Conservation (phyloP, 2,329 filamentous ascomycete species). For the Phaeosphaeria sp. region DNA sequence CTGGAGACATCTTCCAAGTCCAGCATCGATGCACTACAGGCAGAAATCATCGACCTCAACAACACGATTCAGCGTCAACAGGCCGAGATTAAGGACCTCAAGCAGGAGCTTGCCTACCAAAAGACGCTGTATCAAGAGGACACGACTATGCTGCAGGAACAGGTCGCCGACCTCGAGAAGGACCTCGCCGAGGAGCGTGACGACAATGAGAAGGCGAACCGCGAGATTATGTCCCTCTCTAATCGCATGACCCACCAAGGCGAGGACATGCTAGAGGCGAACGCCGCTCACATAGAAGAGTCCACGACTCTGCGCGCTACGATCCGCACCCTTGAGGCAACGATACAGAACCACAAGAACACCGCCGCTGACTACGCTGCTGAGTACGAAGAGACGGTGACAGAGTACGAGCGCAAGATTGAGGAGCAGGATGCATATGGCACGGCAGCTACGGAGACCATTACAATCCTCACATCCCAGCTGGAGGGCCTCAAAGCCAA, state of each 20-base stretch:
- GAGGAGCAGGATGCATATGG: slow-evolving; percentile 45
- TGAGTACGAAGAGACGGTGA: slow-evolving; percentile 34
- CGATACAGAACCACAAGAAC: slow-evolving; percentile 45
- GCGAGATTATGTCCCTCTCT: slow-evolving; percentile 37
- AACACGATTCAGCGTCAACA: slow-evolving; percentile 49
- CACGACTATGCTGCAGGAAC: slow-evolving; percentile 30
- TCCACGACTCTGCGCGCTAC: slow-evolving; percentile 45
- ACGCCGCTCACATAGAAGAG: slow-evolving; percentile 33
- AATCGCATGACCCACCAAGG: slow-evolving; percentile 38
- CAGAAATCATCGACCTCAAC: slow-evolving; percentile 51
- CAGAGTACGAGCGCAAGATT: slow-evolving; percentile 38
- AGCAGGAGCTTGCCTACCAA: slow-evolving; percentile 32
- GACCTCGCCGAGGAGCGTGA: slow-evolving; percentile 24
- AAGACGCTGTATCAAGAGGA: slow-evolving; percentile 35
- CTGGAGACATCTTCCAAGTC: slow-evolving; percentile 41
- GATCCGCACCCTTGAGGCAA: slow-evolving; percentile 47
- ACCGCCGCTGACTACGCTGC: slow-evolving; percentile 26
- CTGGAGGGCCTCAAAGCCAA: slow-evolving; percentile 42
- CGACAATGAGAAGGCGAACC: slow-evolving; percentile 34
- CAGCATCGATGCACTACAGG: slow-evolving; percentile 39
- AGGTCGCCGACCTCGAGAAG: slow-evolving; percentile 28
- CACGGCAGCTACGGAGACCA: slow-evolving; percentile 39
- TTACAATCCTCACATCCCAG: slow-evolving; percentile 39
- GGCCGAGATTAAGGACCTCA: slow-evolving; percentile 47
- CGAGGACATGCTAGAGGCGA: slow-evolving; percentile 39